These are phyloP conservation scores for Kodamaea alishanica DNA, from an alignment of 1,139 yeast genomes.

Conservation along the genomic window DNA sequence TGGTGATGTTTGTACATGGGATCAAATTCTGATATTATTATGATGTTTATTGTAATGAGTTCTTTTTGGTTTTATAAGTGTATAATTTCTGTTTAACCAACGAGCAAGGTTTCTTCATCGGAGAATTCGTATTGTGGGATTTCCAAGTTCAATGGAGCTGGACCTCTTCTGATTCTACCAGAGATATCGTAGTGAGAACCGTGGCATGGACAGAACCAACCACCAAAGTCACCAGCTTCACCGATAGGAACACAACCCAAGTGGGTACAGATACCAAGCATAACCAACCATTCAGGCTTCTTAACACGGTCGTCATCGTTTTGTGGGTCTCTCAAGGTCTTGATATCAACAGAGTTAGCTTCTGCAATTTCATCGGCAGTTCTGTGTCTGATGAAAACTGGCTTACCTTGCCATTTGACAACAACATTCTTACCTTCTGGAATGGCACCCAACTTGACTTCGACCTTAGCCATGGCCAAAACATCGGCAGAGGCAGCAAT, in stretches of 20 bases:
- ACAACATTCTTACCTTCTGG: conserved; percentile 98
- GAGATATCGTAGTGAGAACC: conserved; percentile 99
- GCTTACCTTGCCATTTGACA: conserved; percentile 99
- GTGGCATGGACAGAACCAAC: conserved; percentile 99
- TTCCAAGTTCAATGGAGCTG: conserved; percentile 99
- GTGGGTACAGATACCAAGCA: conserved; percentile 99
- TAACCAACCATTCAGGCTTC: conserved; percentile 97
- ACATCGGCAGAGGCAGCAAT: conserved; percentile 99
- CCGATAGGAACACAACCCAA: conserved; percentile 99
- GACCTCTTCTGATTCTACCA: conserved; percentile 99
- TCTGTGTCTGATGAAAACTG: conserved; percentile 99
- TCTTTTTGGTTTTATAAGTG: conserved; percentile 10
- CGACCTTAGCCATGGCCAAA: conserved; percentile 98
- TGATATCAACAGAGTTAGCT: conserved; percentile 78
- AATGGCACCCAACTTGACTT: conserved; percentile 88
- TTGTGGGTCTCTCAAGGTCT: conserved; percentile 89
- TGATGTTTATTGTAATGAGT: conserved; percentile 11
- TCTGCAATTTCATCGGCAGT: conserved; percentile 89
- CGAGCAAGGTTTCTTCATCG: conserved; percentile 72
- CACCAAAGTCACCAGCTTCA: conserved; percentile 99
- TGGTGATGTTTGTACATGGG: no score
- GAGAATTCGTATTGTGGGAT: conserved; percentile 86
- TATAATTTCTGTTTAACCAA: conserved; percentile 41
- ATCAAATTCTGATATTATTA: conserved; percentile 2
- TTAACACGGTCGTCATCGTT: conserved; percentile 89